Conservation (phyloP, 2,329 filamentous ascomycete species). For the Furcasterigmium sp. region DNA sequence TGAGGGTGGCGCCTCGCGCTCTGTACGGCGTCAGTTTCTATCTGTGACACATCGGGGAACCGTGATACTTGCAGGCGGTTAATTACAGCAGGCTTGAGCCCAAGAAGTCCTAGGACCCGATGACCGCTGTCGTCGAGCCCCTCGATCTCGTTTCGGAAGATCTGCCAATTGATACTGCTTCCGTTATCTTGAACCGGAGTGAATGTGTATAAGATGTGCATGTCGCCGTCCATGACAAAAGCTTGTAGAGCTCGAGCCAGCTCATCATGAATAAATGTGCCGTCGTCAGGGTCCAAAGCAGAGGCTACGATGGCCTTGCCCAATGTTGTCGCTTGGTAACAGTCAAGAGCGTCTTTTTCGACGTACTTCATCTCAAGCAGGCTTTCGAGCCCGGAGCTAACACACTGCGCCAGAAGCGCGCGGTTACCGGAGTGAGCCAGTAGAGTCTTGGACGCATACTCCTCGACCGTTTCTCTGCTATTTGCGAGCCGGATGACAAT, state of each 20-base stretch:
- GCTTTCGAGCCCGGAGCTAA: constrained; percentile 55
- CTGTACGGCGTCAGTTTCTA: constrained; percentile 30
- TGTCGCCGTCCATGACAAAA: constrained; percentile 76
- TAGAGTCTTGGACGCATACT: constrained; percentile 65
- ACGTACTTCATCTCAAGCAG: constrained; percentile 53
- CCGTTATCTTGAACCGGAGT: constrained; percentile 61
- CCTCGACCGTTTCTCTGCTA: constrained; percentile 56
- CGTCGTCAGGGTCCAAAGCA: constrained; percentile 68
- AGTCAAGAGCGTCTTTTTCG: constrained; percentile 38
- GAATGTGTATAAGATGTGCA: constrained; percentile 75
- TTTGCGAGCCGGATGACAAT: constrained; percentile 64
- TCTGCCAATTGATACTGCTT: constrained; percentile 62
- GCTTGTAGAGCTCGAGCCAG: constrained; percentile 60
- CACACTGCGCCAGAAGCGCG: constrained; percentile 43
- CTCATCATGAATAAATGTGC: constrained; percentile 67
- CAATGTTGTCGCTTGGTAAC: constrained; percentile 57
- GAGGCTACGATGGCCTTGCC: constrained; percentile 69
- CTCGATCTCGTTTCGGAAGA: constrained; percentile 68
- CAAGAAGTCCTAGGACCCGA: constrained; percentile 62
- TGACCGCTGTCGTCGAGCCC: constrained; percentile 65
- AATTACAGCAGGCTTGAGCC: constrained; percentile 61
- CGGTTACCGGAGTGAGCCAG: constrained; percentile 52
- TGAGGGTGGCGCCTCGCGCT: constrained; percentile 61
- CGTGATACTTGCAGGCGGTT: constrained; percentile 53
- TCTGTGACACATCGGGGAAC: background rate